Conservation (phyloP, 352 stramenopile species). For the Globisporangium barbulae region DNA sequence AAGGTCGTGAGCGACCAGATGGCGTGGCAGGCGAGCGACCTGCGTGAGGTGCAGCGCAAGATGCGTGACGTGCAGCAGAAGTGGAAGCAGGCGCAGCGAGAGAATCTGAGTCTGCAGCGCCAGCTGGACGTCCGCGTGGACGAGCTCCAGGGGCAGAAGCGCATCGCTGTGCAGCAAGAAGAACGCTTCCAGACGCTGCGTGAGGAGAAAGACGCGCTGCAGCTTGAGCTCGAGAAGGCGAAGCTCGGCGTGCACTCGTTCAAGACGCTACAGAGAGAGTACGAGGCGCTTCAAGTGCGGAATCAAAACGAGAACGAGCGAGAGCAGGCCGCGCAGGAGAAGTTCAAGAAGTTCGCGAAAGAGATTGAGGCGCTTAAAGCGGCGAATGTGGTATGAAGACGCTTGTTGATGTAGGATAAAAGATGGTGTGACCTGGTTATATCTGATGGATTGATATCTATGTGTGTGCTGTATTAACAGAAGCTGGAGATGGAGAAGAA, state of each 20-base stretch:
- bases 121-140: conserved; percentile 42
- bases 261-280: conserved; percentile 36
- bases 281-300: conserved; percentile 31
- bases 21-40: conserved; percentile 62
- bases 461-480: conserved; percentile 20
- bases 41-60: conserved; percentile 53
- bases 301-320: conserved; percentile 28
- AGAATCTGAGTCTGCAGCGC: conserved; percentile 34
- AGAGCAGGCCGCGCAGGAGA: conserved; percentile 15
- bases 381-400: conserved; percentile 16
- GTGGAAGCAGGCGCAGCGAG: conserved; percentile 39
- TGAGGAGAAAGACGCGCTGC: conserved; percentile 35
- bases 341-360: conserved; percentile 21
- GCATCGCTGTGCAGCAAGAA: conserved; percentile 24
- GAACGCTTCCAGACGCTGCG: conserved; percentile 18
- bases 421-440: not conserved
- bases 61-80: conserved; percentile 36
- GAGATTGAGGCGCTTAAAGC: conserved; percentile 35
- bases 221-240: conserved; percentile 30
- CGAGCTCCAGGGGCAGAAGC: conserved; percentile 44
- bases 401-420: not conserved
- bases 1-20: conserved; percentile 65
- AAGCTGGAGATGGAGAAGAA: conserved; percentile 51
- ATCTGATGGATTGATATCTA: not conserved
- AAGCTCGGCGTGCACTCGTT: conserved; percentile 30